These are phyloP conservation scores for Colletotrichum kahawae DNA, from an alignment of 2,329 filamentous ascomycete genomes.

Conservation along the genomic window DNA sequence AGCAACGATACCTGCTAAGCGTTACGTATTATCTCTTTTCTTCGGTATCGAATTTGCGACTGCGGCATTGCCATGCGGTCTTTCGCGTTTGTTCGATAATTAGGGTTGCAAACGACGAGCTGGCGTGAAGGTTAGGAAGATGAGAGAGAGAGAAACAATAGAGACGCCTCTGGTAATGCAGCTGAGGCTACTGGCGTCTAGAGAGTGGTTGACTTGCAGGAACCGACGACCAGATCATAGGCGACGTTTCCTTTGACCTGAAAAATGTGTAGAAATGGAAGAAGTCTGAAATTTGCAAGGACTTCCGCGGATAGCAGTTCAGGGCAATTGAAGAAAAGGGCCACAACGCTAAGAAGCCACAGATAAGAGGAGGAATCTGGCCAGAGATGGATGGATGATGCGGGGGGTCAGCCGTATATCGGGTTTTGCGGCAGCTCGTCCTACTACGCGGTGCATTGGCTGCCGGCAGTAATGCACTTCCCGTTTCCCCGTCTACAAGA, in stretches of 20 bases:
- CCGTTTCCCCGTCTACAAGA: neutral
- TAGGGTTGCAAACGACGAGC: rapidly evolving
- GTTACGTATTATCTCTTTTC: rapidly evolving
- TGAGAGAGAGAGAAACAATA: rapidly evolving
- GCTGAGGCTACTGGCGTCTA: neutral
- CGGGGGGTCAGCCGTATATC: neutral
- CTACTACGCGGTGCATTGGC: neutral
- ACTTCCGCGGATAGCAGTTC: neutral
- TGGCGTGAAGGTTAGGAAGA: rapidly evolving
- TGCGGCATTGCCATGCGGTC: neutral
- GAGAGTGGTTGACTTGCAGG: neutral
- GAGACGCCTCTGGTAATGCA: rapidly evolving
- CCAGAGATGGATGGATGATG: neutral
- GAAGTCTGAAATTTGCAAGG: neutral
- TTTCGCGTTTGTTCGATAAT: neutral
- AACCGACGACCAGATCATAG: rapidly evolving
- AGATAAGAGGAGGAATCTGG: neutral
- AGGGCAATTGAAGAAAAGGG: neutral
- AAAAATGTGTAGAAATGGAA: neutral
- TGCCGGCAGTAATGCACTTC: neutral
- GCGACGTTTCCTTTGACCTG: neutral
- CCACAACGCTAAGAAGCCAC: rapidly evolving
- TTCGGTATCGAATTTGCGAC: neutral
- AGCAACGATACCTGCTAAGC: rapidly evolving
- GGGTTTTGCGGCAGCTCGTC: neutral